Percentiles rank a stretch among this genome's conserved stretches.
phyloP scores from a whole-genome alignment of 805 yeast species.

The Pichia nanzhaoensis region DNA sequence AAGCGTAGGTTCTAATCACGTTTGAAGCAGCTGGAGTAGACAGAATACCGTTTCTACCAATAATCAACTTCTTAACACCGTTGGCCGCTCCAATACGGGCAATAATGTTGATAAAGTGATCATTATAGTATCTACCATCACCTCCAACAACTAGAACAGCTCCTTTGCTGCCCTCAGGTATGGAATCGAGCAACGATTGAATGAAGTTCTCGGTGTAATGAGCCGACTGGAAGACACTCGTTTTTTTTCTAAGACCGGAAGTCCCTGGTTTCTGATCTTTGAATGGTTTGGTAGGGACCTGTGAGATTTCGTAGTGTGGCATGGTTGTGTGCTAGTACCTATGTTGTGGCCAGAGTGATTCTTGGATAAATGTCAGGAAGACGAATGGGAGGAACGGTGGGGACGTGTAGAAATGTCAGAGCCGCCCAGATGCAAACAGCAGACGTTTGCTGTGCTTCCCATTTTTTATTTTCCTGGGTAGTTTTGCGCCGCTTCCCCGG shows the following conservation, averaged over 20 bases:
- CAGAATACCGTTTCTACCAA: slow-evolving; percentile 83
- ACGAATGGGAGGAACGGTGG: no score
- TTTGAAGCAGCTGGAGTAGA: slow-evolving; percentile 98
- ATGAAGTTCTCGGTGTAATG: slow-evolving; percentile 91
- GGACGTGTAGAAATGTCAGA: no score
- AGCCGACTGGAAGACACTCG: slow-evolving; percentile 66
- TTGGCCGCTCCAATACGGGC: slow-evolving; percentile 84
- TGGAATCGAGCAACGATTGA: slow-evolving; percentile 76
- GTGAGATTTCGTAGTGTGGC: slow-evolving; percentile 8
- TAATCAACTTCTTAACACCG: slow-evolving; percentile 75
- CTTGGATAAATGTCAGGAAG: no score
- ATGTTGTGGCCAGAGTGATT: no score
- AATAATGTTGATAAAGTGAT: slow-evolving; percentile 71
- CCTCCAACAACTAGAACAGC: slow-evolving; percentile 90
- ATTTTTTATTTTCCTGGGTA: no score
- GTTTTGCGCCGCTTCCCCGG: no score
- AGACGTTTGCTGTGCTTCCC: no score
- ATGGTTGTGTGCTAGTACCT: no score
- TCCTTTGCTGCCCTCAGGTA: slow-evolving; percentile 78
- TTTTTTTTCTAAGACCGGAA: slow-evolving; percentile 92
- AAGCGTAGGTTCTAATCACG: slow-evolving; percentile 60
- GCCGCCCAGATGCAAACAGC: no score
- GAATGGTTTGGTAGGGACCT: slow-evolving; percentile 64
- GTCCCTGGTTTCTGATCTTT: slow-evolving; percentile 97
- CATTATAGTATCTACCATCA: slow-evolving; percentile 91